Evolutionary conservation across 192 early-diverging fungal species (phyloP).

Genomic region (Linnemannia schmuckeri): DNA sequence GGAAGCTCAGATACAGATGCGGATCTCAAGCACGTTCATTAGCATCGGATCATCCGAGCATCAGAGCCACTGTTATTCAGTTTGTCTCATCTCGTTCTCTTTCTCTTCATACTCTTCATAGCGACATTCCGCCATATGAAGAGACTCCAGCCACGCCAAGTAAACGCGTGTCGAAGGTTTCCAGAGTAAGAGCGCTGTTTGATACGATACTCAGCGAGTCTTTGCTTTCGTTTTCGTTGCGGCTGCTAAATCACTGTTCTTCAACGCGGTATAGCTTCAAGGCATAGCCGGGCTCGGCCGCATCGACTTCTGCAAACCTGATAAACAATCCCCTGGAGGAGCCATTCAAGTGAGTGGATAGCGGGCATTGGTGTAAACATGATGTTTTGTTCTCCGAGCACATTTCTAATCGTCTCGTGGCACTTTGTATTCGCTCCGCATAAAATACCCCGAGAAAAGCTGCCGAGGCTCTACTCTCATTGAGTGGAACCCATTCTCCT

Average conservation of each 20-base stretch:
- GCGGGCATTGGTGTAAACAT: too few relatives aligned
- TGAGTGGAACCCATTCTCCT: too few relatives aligned
- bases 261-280: too few relatives aligned
- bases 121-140: neutral
- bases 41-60: constrained; percentile 7
- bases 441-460: too few relatives aligned
- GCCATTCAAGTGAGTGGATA: too few relatives aligned
- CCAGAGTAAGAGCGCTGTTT: neutral
- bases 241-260: constrained; percentile 14
- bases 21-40: constrained; percentile 1
- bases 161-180: neutral
- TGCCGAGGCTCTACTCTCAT: too few relatives aligned
- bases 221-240: neutral
- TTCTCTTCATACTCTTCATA: neutral
- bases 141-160: constrained; percentile 7
- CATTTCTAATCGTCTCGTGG: too few relatives aligned
- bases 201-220: constrained; percentile 7
- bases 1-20: constrained; percentile 13
- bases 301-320: constrained; percentile 6
- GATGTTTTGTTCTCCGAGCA: too few relatives aligned
- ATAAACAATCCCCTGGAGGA: neutral
- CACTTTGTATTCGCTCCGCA: too few relatives aligned
- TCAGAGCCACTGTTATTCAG: constrained; percentile 3
- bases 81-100: constrained; percentile 7
- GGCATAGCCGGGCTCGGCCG: neutral